Evolutionary conservation across 73 alveolate genomes (phyloP).

Genomic region (Paraurostyla sp.): DNA sequence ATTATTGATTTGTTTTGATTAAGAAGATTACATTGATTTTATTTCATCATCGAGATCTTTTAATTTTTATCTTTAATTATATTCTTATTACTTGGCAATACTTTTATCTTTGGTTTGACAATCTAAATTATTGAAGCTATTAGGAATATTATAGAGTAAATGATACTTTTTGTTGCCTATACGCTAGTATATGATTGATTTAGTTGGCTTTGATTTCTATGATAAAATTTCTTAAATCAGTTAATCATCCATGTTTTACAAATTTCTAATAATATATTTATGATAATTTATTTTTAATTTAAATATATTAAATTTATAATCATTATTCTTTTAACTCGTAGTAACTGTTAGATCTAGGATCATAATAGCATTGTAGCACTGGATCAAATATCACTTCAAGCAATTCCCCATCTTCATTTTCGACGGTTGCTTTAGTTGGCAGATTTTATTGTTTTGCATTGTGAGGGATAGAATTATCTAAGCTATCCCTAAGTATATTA

Average conservation of each 20-base stretch:
- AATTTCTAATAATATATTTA: neutral
- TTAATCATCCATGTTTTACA: neutral
- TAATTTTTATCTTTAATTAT: neutral
- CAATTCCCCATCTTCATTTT: conserved; percentile 59
- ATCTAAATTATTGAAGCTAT: too few relatives aligned
- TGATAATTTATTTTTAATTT: too few relatives aligned
- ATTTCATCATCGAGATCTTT: neutral
- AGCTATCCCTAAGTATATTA: conserved; percentile 20
- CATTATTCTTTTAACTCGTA: conserved; percentile 47
- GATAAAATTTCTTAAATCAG: conserved; percentile 35
- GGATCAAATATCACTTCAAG: conserved; percentile 72
- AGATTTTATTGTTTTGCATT: neutral
- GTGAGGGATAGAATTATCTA: conserved; percentile 19
- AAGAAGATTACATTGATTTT: neutral
- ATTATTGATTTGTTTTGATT: neutral
- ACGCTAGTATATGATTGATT: conserved; percentile 46
- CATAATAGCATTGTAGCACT: conserved; percentile 67
- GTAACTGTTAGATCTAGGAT: conserved; percentile 59
- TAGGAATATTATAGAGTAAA: too few relatives aligned
- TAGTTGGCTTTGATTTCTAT: neutral
- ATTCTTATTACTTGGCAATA: neutral
- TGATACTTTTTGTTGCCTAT: too few relatives aligned
- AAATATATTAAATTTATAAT: too few relatives aligned
- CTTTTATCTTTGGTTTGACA: too few relatives aligned
- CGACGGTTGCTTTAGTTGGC: conserved; percentile 37